A percentile compares a stretch with the other conserved stretches of the same genome.
These are phyloP conservation scores for Aspergillus sp. DNA, from an alignment of 2,329 filamentous ascomycete genomes.

Conservation along the genomic window DNA sequence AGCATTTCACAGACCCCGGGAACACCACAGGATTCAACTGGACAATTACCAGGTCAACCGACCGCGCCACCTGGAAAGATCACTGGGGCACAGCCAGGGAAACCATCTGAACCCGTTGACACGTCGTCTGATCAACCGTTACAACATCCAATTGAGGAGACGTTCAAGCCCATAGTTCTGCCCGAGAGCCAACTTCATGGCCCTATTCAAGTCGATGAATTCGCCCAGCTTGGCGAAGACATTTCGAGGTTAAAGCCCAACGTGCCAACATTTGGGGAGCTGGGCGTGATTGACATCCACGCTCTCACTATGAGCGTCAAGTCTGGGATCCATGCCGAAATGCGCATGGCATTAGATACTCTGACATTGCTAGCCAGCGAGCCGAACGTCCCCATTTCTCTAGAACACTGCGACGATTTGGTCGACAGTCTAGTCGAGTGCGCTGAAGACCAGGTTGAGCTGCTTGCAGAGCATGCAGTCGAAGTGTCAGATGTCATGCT, in stretches of 20 bases:
- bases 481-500: constrained; percentile 84
- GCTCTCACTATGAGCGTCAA: constrained; percentile 84
- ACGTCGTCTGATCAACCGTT: constrained; percentile 25
- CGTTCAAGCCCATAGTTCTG: constrained; percentile 42
- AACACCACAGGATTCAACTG: constrained; percentile 21
- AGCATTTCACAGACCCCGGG: constrained; percentile 28
- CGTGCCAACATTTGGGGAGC: constrained; percentile 65
- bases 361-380: constrained; percentile 66
- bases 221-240: constrained; percentile 59
- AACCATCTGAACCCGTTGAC: constrained; percentile 23
- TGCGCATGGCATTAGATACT: constrained; percentile 82
- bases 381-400: constrained; percentile 55
- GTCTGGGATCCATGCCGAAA: constrained; percentile 80
- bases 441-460: constrained; percentile 78
- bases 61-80: constrained; percentile 23
- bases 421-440: constrained; percentile 84
- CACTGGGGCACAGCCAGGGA: constrained; percentile 20
- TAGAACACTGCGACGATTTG: constrained; percentile 77
- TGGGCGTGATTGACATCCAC: constrained; percentile 84
- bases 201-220: constrained; percentile 62
- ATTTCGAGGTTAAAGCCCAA: constrained; percentile 65
- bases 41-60: constrained; percentile 22
- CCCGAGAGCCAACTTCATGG: constrained; percentile 56
- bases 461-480: constrained; percentile 74
- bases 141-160: constrained; percentile 36